A percentile compares a stretch with the other conserved stretches of the same genome.
These are phyloP conservation scores for Hippophae tibetana DNA, from an alignment of 306 rosid species.

Conservation along the genomic window DNA sequence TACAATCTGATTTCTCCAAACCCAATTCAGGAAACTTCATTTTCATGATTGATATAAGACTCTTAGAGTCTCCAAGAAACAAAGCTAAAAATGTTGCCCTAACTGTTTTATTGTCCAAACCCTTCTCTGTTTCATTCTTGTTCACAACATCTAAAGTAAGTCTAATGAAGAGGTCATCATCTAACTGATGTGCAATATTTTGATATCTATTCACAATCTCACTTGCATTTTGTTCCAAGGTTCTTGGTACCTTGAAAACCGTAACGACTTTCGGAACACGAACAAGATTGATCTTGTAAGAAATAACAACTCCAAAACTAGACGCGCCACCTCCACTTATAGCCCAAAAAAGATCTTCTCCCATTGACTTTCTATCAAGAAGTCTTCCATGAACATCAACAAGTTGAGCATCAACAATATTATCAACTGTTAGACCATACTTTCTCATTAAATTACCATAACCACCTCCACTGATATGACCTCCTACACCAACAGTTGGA, in stretches of 20 bases:
- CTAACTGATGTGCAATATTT: constrained; percentile 24
- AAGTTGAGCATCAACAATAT: constrained; percentile 23
- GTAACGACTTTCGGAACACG: constrained; percentile 24
- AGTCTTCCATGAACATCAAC: constrained; percentile 28
- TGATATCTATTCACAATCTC: constrained; percentile 18
- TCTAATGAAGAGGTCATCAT: constrained; percentile 29
- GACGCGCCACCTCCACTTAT: constrained; percentile 32
- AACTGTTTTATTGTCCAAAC: constrained; percentile 7
- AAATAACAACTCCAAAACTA: constrained; percentile 29
- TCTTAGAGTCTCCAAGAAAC: constrained; percentile 27
- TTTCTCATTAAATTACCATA: constrained; percentile 42
- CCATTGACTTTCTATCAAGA: constrained; percentile 31
- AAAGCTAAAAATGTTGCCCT: constrained; percentile 19
- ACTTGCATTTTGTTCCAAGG: constrained; percentile 22
- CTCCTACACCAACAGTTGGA: constrained; percentile 35
- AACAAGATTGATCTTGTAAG: constrained; percentile 30
- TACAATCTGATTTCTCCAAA: constrained; percentile 16
- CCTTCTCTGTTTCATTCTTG: neutral
- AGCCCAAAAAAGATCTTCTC: constrained; percentile 39
- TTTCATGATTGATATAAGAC: constrained; percentile 19
- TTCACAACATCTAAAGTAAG: constrained; percentile 19
- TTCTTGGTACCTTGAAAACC: constrained; percentile 16
- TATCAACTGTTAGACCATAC: constrained; percentile 34
- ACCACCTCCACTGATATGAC: constrained; percentile 32
- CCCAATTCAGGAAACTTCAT: constrained; percentile 26